These are phyloP conservation scores for Tolypocladium album DNA, from an alignment of 2,329 filamentous ascomycete species.

Conservation along the genomic window DNA sequence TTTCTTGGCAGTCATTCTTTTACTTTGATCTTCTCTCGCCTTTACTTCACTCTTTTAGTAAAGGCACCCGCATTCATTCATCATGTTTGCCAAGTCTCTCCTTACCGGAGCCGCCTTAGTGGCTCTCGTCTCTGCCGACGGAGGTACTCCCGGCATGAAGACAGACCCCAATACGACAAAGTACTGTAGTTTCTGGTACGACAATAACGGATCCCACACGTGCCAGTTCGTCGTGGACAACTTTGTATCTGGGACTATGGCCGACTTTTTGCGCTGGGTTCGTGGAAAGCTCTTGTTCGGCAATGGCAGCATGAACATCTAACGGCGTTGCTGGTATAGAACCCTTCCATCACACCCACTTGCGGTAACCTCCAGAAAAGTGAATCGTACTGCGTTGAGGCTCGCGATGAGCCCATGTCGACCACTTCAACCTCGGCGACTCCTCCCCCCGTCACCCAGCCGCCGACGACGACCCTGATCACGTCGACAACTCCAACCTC, in stretches of 20 bases:
- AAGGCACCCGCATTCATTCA: background rate
- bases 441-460: background rate
- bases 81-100: background rate
- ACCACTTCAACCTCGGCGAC: background rate
- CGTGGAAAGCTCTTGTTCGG: background rate
- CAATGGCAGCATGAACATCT: background rate
- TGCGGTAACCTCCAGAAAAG: background rate
- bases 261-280: background rate
- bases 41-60: background rate
- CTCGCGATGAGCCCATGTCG: background rate
- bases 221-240: background rate
- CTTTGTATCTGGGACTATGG: background rate
- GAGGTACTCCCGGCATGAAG: background rate
- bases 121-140: background rate
- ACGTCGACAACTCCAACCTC: background rate
- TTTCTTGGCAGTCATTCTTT: background rate
- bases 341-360: background rate
- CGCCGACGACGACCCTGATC: background rate
- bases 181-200: background rate
- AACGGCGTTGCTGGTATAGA: background rate
- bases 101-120: background rate
- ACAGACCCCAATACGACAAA: background rate
- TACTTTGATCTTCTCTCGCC: background rate
- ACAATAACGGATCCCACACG: background rate
- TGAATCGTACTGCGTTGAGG: background rate